Evolutionary conservation across 139 green algal genomes (phyloP).

Genomic region (Chlorella sp.): DNA sequence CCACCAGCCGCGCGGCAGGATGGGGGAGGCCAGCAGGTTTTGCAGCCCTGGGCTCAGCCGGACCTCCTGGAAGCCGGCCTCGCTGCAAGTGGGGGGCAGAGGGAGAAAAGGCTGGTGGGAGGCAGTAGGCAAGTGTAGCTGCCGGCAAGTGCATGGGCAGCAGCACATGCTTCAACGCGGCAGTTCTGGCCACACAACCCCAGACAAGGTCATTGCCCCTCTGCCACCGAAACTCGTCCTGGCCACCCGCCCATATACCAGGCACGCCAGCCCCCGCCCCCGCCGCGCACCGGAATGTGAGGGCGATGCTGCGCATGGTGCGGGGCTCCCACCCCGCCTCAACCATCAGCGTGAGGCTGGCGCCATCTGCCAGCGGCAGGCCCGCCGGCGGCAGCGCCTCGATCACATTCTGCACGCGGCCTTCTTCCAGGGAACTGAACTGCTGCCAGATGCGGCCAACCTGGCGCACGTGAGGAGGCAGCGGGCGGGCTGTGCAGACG

Average conservation of each 20-base stretch:
- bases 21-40: conserved; percentile 47
- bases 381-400: conserved; percentile 25
- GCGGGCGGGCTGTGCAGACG: too few species aligned
- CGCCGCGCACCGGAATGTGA: conserved; percentile 38
- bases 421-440: conserved; percentile 36
- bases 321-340: conserved; percentile 45
- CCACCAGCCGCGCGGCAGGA: conserved; percentile 52
- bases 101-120: not conserved
- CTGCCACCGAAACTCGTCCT: too few species aligned
- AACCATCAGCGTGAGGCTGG: conserved; percentile 37
- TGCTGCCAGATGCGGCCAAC: conserved; percentile 52
- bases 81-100: conserved; percentile 10
- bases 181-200: too few species aligned
- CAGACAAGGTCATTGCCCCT: too few species aligned
- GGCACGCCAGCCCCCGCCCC: not conserved
- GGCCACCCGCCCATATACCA: too few species aligned
- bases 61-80: conserved; percentile 47
- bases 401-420: conserved; percentile 62
- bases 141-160: not conserved
- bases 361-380: conserved; percentile 24
- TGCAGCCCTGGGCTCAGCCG: conserved; percentile 32
- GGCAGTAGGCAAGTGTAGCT: not conserved
- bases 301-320: conserved; percentile 46
- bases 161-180: too few species aligned
- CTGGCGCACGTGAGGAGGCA: not conserved